Conservation (phyloP, 2,329 filamentous ascomycete species). For the Aspergillus sp. region DNA sequence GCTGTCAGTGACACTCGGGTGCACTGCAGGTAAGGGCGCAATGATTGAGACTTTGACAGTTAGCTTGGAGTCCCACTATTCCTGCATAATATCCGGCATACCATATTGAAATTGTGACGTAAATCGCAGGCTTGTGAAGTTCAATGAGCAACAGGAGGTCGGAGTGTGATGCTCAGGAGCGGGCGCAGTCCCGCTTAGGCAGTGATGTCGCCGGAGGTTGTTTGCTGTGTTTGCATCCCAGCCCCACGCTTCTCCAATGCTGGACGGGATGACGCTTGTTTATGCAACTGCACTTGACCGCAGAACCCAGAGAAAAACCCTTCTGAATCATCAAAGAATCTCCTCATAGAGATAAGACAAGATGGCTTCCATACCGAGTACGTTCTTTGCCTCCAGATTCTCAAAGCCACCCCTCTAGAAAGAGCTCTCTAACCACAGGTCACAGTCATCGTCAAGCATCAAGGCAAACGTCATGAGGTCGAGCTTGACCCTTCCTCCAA, state of each 20-base stretch:
- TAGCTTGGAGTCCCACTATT: conserved; percentile 6
- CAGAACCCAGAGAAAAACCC: conserved; percentile 1
- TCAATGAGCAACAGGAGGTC: background rate
- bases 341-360: conserved; percentile 11
- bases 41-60: conserved; percentile 75
- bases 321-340: conserved; percentile 4
- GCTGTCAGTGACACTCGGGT: conserved; percentile 92
- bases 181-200: conserved; percentile 11
- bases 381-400: conserved; percentile 17
- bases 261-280: conserved; percentile 14
- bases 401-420: background rate
- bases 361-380: conserved; percentile 59
- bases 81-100: conserved; percentile 16
- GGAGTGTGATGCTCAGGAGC: conserved; percentile 13
- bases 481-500: conserved; percentile 81
- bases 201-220: conserved; percentile 15
- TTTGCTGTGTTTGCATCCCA: conserved; percentile 33
- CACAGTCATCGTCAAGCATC: conserved; percentile 86
- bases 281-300: conserved; percentile 14
- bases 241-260: conserved; percentile 19
- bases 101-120: conserved; percentile 25
- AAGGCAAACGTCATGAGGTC: conserved; percentile 91
- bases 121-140: conserved; percentile 3
- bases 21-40: conserved; percentile 93
- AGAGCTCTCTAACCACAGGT: conserved; percentile 20